Percentiles rank a stretch among this genome's conserved stretches.
These are phyloP conservation scores for Colletotrichum costaricense DNA, from an alignment of 2,329 filamentous ascomycete species.

Conservation along the genomic window DNA sequence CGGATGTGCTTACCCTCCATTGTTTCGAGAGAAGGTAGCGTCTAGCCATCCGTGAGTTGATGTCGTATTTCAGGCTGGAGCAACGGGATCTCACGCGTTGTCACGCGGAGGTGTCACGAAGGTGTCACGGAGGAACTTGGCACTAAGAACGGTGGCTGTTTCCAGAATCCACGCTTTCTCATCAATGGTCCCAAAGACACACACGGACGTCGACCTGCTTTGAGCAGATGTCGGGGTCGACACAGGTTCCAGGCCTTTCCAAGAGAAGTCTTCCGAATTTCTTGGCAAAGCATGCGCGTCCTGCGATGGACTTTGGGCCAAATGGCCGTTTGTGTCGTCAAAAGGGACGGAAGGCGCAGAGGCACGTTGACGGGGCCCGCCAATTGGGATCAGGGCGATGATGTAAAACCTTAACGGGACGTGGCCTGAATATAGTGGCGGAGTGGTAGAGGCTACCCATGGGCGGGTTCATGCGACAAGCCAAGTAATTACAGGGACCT, in stretches of 20 bases:
- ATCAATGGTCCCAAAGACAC: background rate
- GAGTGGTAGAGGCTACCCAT: background rate
- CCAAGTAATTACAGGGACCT: background rate
- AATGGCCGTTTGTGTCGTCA: background rate
- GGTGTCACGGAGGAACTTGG: background rate
- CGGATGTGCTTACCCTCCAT: background rate
- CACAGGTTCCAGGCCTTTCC: background rate
- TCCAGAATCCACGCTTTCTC: background rate
- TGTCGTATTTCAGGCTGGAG: background rate
- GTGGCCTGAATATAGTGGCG: background rate
- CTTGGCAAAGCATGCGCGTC: background rate
- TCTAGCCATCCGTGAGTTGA: background rate
- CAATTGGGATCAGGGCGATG: background rate
- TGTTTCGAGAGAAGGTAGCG: background rate
- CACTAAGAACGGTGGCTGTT: background rate
- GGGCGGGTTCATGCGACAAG: background rate
- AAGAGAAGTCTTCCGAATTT: background rate
- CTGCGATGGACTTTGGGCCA: background rate
- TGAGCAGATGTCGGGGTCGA: background rate
- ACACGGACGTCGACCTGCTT: background rate
- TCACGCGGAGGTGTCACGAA: background rate
- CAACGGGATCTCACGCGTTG: background rate
- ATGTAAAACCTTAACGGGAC: background rate
- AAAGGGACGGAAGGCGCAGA: background rate
- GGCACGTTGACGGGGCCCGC: background rate